phyloP scores from a whole-genome alignment of 192 early-diverging fungal genomes.

The Helicostylum pulchrum region DNA sequence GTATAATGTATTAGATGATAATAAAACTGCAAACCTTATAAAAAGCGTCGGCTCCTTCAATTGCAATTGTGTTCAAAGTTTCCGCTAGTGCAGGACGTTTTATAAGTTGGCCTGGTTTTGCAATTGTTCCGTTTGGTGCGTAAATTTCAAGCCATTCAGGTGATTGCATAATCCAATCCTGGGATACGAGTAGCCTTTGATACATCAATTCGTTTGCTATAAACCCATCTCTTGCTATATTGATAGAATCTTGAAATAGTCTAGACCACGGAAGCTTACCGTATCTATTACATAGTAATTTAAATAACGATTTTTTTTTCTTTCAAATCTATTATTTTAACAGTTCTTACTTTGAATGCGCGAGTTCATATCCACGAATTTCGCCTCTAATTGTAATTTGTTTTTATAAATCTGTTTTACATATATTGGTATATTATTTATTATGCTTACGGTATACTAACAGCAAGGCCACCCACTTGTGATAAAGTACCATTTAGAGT shows the following conservation, averaged over 20 bases:
- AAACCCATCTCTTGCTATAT: constrained; percentile 75
- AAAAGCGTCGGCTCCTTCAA: constrained; percentile 57
- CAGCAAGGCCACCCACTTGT: constrained; percentile 65
- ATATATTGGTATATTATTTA: background rate
- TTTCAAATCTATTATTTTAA: background rate
- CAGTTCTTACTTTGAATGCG: constrained; percentile 55
- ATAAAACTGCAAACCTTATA: constrained; percentile 35
- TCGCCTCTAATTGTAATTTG: constrained; percentile 60
- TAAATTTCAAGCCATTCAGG: constrained; percentile 54
- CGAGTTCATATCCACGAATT: constrained; percentile 76
- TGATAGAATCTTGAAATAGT: constrained; percentile 73
- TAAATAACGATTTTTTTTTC: background rate
- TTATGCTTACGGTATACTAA: constrained; percentile 69
- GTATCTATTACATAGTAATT: constrained; percentile 34
- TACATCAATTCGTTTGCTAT: constrained; percentile 22
- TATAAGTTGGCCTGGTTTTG: constrained; percentile 64
- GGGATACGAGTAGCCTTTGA: constrained; percentile 25
- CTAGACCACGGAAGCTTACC: constrained; percentile 82
- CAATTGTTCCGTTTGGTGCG: constrained; percentile 65
- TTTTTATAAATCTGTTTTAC: constrained; percentile 3
- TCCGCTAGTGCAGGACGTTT: constrained; percentile 52
- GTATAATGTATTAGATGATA: constrained; percentile 10
- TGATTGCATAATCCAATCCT: constrained; percentile 35
- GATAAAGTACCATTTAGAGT: constrained; percentile 63
- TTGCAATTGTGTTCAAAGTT: constrained; percentile 61